Percentiles rank a stretch among this genome's conserved stretches.
phyloP scores from a whole-genome alignment of 2,329 filamentous ascomycete species.

The Pestalotiopsis fici region DNA sequence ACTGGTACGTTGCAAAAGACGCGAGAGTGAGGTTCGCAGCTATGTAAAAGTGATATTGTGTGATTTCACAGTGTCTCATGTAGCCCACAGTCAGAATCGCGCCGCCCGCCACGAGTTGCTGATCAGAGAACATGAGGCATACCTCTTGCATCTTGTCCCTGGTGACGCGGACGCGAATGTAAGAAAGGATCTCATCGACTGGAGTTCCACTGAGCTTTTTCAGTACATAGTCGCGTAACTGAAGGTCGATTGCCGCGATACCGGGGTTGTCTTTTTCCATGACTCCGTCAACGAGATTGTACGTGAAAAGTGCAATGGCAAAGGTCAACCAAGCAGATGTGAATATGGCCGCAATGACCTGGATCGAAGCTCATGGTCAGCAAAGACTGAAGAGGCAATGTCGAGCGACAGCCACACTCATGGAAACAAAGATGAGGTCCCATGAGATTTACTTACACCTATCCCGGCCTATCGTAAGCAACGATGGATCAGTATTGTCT shows the following conservation, averaged over 20 bases:
- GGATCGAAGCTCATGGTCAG: neutral
- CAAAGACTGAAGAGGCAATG: neutral
- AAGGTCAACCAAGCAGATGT: neutral
- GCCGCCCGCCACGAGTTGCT: constrained; percentile 12
- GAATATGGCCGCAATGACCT: neutral
- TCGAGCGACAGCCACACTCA: too few relatives aligned
- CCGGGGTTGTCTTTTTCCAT: neutral
- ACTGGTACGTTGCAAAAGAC: constrained; percentile 4
- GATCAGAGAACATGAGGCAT: constrained; percentile 11
- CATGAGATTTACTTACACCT: too few relatives aligned
- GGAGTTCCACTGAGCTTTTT: neutral
- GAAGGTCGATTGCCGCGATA: neutral
- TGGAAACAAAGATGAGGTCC: too few relatives aligned
- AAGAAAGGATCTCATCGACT: neutral
- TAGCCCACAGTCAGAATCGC: constrained; percentile 12
- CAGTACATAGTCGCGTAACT: neutral
- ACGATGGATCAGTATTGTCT: too few relatives aligned
- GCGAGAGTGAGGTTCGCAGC: neutral
- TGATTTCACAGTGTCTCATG: constrained; percentile 15
- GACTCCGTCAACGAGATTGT: neutral
- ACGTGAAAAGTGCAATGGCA: neutral
- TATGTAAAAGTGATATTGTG: constrained; percentile 12
- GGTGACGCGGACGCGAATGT: neutral
- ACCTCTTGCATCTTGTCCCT: neutral
- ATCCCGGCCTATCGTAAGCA: too few relatives aligned